These are phyloP conservation scores for Phytophthora constricta DNA, from an alignment of 352 stramenopile genomes.

Conservation along the genomic window DNA sequence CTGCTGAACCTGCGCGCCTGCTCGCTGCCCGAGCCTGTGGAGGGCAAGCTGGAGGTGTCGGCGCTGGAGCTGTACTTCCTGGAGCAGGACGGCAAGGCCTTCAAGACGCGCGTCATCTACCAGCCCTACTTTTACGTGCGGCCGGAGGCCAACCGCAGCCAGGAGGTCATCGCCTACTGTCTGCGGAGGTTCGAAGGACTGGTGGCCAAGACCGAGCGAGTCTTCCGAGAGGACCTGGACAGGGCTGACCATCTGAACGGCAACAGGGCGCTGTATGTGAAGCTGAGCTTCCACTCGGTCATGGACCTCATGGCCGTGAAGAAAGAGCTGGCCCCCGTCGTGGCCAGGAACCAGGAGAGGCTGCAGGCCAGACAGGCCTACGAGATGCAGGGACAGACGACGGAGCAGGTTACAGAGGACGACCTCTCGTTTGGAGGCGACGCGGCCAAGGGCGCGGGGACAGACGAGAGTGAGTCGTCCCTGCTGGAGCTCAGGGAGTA, in stretches of 20 bases:
- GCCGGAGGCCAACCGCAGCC: slow-evolving; percentile 58
- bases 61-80: slow-evolving; percentile 97
- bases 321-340: slow-evolving; percentile 61
- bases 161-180: slow-evolving; percentile 85
- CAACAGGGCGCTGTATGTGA: slow-evolving; percentile 88
- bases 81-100: slow-evolving; percentile 92
- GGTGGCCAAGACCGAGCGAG: slow-evolving; percentile 73
- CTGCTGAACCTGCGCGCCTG: slow-evolving; percentile 74
- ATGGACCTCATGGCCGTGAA: slow-evolving; percentile 74
- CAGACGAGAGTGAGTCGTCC: slow-evolving; percentile 73
- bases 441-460: slow-evolving; percentile 17
- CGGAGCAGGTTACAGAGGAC: slow-evolving; percentile 51
- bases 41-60: slow-evolving; percentile 84
- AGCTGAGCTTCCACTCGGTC: slow-evolving; percentile 91
- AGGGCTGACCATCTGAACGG: slow-evolving; percentile 90
- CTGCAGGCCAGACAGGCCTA: slow-evolving; percentile 73
- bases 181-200: slow-evolving; percentile 87
- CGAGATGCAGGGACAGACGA: slow-evolving; percentile 56
- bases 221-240: slow-evolving; percentile 92
- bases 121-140: slow-evolving; percentile 98
- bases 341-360: slow-evolving; percentile 72
- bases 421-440: slow-evolving; percentile 46
- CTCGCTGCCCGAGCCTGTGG: slow-evolving; percentile 58
- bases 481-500: slow-evolving; percentile 97
- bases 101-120: slow-evolving; percentile 97